Conservation (phyloP, 2,329 filamentous ascomycete species). For the Trichophyton rubrum region DNA sequence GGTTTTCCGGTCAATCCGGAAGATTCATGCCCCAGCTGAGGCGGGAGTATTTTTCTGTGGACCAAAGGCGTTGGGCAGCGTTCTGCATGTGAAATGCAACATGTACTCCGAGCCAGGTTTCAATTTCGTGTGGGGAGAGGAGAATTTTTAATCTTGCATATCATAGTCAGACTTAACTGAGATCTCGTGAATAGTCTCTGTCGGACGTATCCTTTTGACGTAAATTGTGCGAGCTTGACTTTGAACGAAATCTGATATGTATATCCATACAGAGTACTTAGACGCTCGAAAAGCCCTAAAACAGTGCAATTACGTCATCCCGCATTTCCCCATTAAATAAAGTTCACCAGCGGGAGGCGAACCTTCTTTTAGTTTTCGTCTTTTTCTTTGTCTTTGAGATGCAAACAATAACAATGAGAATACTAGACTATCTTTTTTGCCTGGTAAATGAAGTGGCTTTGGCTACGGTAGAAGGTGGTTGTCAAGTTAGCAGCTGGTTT, state of each 20-base stretch:
- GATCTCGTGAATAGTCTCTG: too few relatives aligned
- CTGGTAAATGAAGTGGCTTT: not conserved
- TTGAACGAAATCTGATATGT: too few relatives aligned
- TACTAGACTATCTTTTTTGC: not conserved
- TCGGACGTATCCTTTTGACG: too few relatives aligned
- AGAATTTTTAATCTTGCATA: slow-evolving; percentile 35
- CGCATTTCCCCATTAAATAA: not conserved
- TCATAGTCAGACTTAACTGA: too few relatives aligned
- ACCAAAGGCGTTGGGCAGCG: slow-evolving; percentile 64
- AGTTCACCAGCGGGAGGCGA: not conserved
- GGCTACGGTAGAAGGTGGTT: not conserved
- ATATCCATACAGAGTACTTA: too few relatives aligned
- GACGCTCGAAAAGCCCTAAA: too few relatives aligned
- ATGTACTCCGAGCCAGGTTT: slow-evolving; percentile 74
- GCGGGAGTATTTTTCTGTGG: slow-evolving; percentile 77
- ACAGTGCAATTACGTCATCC: not conserved
- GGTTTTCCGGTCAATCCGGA: slow-evolving; percentile 72
- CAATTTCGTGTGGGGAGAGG: slow-evolving; percentile 42
- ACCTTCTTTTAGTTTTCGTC: not conserved
- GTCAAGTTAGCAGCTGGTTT: not conserved
- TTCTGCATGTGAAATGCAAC: slow-evolving; percentile 72
- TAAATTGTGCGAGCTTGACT: too few relatives aligned
- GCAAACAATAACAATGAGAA: not conserved
- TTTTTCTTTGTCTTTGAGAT: not conserved
- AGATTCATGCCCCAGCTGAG: slow-evolving; percentile 61